phyloP scores from a whole-genome alignment of 2,329 filamentous ascomycete species.

The Phyllosticta citriasiana region DNA sequence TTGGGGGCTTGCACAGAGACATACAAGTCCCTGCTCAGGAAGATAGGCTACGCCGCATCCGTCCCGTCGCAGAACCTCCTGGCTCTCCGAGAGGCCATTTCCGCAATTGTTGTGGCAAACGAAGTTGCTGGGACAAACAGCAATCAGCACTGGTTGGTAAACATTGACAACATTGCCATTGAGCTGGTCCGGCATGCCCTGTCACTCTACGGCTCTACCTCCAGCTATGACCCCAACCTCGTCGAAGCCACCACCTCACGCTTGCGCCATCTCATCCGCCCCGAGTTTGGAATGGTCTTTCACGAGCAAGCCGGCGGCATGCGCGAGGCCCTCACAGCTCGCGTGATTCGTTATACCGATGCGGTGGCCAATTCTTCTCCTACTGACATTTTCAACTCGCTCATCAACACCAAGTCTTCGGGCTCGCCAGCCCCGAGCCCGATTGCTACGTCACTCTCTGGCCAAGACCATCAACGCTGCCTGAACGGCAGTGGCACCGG shows the following conservation, averaged over 20 bases:
- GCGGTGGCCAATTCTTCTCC: conserved; percentile 28
- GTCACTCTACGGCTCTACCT: conserved; percentile 20
- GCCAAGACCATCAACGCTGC: neutral
- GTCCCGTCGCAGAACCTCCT: conserved; percentile 15
- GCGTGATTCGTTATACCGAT: conserved; percentile 19
- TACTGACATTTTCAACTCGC: conserved; percentile 34
- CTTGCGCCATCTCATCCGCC: conserved; percentile 24
- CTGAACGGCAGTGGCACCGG: neutral
- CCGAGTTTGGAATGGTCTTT: conserved; percentile 16
- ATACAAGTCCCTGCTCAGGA: conserved; percentile 30
- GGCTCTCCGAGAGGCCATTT: conserved; percentile 24
- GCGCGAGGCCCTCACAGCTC: conserved; percentile 18
- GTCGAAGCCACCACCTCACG: conserved; percentile 25
- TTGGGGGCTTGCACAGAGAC: conserved; percentile 46
- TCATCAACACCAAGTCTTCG: conserved; percentile 20
- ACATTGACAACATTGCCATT: conserved; percentile 34
- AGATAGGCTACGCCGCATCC: conserved; percentile 19
- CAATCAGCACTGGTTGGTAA: conserved; percentile 29
- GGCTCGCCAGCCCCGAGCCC: conserved; percentile 10
- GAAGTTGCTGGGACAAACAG: conserved; percentile 13
- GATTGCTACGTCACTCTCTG: neutral
- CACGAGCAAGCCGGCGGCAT: conserved; percentile 23
- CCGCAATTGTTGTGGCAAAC: conserved; percentile 27
- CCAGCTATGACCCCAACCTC: conserved; percentile 23
- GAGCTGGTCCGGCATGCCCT: conserved; percentile 37